Conservation (phyloP, 306 rosid genomes). For the Dalbergia oliveri region DNA sequence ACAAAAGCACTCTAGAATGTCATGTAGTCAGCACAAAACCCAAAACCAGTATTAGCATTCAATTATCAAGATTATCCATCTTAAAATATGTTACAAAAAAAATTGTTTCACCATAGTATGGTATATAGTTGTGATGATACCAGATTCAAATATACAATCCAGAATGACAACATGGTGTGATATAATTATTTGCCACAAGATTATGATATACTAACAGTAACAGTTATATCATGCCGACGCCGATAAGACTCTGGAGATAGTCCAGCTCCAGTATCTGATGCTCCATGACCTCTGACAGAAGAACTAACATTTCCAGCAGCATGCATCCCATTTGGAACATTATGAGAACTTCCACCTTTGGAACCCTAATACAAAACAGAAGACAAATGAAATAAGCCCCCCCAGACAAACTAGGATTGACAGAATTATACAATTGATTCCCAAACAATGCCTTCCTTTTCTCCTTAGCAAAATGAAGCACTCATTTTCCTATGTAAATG, state of each 20-base stretch:
- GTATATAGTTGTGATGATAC: slow-evolving; percentile 50
- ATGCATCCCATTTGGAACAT: slow-evolving; percentile 56
- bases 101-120: neutral
- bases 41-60: slow-evolving; percentile 14
- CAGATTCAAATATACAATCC: slow-evolving; percentile 12
- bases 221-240: slow-evolving; percentile 87
- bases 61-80: slow-evolving; percentile 5
- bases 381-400: slow-evolving; percentile 9
- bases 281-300: slow-evolving; percentile 56
- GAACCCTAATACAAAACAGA: slow-evolving; percentile 61
- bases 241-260: slow-evolving; percentile 81
- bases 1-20: slow-evolving; percentile 11
- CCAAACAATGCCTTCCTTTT: neutral
- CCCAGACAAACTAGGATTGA: slow-evolving; percentile 3
- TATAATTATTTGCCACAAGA: neutral
- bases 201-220: slow-evolving; percentile 65
- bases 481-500: slow-evolving; percentile 2
- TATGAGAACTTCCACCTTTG: slow-evolving; percentile 63
- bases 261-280: slow-evolving; percentile 73
- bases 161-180: neutral
- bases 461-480: slow-evolving; percentile 13
- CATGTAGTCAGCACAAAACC: slow-evolving; percentile 21
- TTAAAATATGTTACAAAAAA: neutral
- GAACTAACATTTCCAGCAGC: slow-evolving; percentile 64
- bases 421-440: neutral